Conservation (phyloP, 2,329 filamentous ascomycete genomes). For the Aspergillus ibericus region DNA sequence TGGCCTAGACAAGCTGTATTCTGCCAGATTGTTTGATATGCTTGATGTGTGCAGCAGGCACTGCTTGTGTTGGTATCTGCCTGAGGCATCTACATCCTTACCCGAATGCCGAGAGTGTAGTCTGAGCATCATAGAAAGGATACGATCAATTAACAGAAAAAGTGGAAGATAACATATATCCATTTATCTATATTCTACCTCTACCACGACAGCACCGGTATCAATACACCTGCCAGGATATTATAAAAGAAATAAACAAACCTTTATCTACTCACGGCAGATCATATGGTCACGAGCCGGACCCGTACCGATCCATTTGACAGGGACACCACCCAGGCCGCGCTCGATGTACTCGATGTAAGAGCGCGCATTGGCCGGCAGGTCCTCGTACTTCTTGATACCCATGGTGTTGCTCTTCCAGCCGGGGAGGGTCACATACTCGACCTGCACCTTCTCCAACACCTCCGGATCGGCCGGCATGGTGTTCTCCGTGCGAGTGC, state of each 20-base stretch:
- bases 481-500: slow-evolving; percentile 50
- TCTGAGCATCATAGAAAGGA: neutral
- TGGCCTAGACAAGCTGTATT: too few species aligned
- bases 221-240: slow-evolving; percentile 2
- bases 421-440: slow-evolving; percentile 60
- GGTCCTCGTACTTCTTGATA: slow-evolving; percentile 55
- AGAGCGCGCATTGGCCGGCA: slow-evolving; percentile 58
- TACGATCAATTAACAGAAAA: too few species aligned
- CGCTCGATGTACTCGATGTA: slow-evolving; percentile 64
- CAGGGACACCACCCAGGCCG: slow-evolving; percentile 55
- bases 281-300: slow-evolving; percentile 64
- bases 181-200: too few species aligned
- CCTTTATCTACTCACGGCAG: slow-evolving; percentile 35
- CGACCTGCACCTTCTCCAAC: slow-evolving; percentile 55
- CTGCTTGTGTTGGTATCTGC: neutral
- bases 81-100: neutral
- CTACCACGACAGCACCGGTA: neutral
- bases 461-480: slow-evolving; percentile 59
- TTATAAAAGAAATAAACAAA: slow-evolving; percentile 2
- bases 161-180: too few species aligned
- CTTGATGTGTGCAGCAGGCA: neutral
- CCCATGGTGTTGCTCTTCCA: slow-evolving; percentile 64
- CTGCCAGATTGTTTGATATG: neutral
- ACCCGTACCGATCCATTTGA: slow-evolving; percentile 65
- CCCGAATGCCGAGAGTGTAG: neutral